Base-by-base conservation (phyloP, 1,284 basidiomycete genomes). In the Trichosporon coremiiforme region DNA sequence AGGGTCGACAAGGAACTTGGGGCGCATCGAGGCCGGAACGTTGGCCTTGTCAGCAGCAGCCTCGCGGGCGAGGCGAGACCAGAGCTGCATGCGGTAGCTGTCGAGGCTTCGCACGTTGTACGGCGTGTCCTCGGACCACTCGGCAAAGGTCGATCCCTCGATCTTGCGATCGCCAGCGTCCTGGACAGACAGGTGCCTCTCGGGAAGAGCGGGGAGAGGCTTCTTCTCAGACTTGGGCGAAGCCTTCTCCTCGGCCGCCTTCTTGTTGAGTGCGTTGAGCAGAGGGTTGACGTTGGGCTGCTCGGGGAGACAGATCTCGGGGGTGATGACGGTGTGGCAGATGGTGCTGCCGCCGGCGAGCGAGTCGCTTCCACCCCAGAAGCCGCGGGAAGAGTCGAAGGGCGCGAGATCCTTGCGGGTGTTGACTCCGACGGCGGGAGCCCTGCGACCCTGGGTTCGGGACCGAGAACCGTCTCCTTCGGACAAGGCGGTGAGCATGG, bases 21-120 rank as follows among this genome's bases (percentile, higher is more conserved):
- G 83, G 68, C 83, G 78, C 36, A 82, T 67, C 10, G 78, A 77
- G 6, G 70, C 65, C 1, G 80, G 66, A 1, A 84, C 66, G 22
- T 75, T 74, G 57, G 77, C 75, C 72, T 82, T 80, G 64, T 82
- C 79, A 12, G 78, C 75, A 2, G 79, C 78, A 8, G 82, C 83
- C 66, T 84, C 84, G 36, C 82, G 76, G 0, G 91, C 91, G 87
- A 94, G 90, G 82, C 90, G 88, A 45, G 89, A 88, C 93, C 92
- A 94, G 1, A 94, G 86, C 75, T 94, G 93, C 90, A 93, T 92
- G 41, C 93, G 88, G 76, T 87, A 94, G 80, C 88, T 87, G 83
- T 95, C 93, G 77, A 94, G 85, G 8, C 88, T 89, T 85, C 92
- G 92, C 85, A 93, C 87, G 5, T 90, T 91, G 84, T 93, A 93